These are phyloP conservation scores for Phytophthora constricta DNA, from an alignment of 352 stramenopile genomes.

Conservation along the genomic window DNA sequence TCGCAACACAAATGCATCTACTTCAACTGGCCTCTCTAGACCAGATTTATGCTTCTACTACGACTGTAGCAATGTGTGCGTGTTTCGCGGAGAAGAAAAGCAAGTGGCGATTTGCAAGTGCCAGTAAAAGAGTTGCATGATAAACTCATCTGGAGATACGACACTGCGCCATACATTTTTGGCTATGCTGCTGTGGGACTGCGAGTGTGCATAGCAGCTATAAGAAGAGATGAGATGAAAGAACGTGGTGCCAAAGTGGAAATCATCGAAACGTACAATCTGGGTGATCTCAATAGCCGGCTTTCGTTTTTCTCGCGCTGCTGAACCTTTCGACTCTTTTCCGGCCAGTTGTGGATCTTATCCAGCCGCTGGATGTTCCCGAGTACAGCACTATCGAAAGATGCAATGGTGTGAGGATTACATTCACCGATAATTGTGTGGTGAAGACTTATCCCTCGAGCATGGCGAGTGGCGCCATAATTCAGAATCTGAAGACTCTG, in stretches of 20 bases:
- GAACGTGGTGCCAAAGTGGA: slow-evolving; percentile 16
- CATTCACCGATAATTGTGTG: background rate
- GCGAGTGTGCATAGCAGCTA: slow-evolving; percentile 17
- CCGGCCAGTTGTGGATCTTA: slow-evolving; percentile 1
- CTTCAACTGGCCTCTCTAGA: slow-evolving; percentile 5
- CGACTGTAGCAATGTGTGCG: slow-evolving; percentile 13
- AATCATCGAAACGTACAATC: slow-evolving; percentile 23
- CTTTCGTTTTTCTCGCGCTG: slow-evolving; percentile 26
- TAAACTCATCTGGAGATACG: slow-evolving; percentile 24
- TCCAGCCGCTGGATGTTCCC: background rate
- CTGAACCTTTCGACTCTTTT: slow-evolving; percentile 29
- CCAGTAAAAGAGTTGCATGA: slow-evolving; percentile 17
- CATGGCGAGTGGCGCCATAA: background rate
- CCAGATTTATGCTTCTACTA: slow-evolving; percentile 28
- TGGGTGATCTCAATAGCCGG: slow-evolving; percentile 16
- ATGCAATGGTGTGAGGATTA: background rate
- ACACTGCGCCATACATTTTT: slow-evolving; percentile 25
- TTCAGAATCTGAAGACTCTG: background rate
- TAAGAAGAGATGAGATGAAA: slow-evolving; percentile 19
- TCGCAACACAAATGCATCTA: slow-evolving; percentile 19
- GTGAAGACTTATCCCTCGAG: background rate
- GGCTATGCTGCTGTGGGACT: slow-evolving; percentile 24
- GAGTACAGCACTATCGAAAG: background rate
- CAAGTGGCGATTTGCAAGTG: slow-evolving; percentile 14
- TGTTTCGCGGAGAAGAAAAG: slow-evolving; percentile 28